Percentiles rank a stretch among this genome's conserved stretches.
These are phyloP conservation scores for Diplotaxis tenuifolia DNA, from an alignment of 345 rosid species.

Conservation along the genomic window DNA sequence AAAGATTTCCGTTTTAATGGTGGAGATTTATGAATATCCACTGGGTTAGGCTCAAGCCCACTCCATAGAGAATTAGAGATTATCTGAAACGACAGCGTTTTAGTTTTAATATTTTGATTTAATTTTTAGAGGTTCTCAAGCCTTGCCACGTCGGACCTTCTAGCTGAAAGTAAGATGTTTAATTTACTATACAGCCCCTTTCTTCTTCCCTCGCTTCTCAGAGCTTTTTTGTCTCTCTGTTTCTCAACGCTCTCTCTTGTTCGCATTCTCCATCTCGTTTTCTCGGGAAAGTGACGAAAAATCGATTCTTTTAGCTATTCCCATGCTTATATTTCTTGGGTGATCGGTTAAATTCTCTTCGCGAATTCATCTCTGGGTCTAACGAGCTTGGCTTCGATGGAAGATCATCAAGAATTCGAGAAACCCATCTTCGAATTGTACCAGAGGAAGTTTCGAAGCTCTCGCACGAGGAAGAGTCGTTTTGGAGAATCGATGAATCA, in stretches of 20 bases:
- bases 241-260: neutral
- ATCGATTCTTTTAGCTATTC: neutral
- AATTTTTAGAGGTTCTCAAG: too few relatives aligned
- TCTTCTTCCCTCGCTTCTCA: neutral
- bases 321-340: neutral
- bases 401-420: conserved; percentile 7
- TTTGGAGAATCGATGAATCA: conserved; percentile 18
- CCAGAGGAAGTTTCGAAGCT: neutral
- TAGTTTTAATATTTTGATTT: too few relatives aligned
- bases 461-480: neutral
- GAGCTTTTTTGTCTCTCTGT: neutral
- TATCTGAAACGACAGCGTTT: too few relatives aligned
- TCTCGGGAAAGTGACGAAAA: neutral
- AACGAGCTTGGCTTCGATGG: neutral
- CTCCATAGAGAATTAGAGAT: too few relatives aligned
- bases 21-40: neutral
- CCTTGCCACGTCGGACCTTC: neutral
- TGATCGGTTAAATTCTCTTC: neutral
- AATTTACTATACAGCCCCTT: neutral
- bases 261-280: neutral
- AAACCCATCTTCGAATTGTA: neutral
- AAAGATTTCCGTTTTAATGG: neutral
- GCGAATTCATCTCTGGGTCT: neutral
- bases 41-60: neutral
- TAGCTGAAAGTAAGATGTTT: neutral